Base-by-base conservation (phyloP, 176 grass and related monocot species). In the Triticum urartu region DNA sequence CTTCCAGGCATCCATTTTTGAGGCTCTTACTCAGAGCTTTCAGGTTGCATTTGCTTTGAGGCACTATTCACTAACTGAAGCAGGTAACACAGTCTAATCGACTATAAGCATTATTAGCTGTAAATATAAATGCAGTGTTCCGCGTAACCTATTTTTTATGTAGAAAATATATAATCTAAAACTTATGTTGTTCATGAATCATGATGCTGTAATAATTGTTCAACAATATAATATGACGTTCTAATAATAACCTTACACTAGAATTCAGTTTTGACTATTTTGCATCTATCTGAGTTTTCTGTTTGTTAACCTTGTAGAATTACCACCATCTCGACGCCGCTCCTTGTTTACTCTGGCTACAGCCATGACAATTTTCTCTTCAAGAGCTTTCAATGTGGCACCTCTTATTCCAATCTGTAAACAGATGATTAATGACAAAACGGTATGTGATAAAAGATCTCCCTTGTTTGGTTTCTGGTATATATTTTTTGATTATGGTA, bases 281-380 rank as follows among this genome's bases (percentile, higher is more conserved):
- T 81, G 15, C 34, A 64, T 65, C 43, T 68, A 11, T 21, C 38
- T 20, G 35, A 75, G 18, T 56, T 66, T 70, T 59, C 14, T 75
- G 8, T 66, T 83, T 87, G 26, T 76, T 79, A 68, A 68, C 50
- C 60, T 81, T 94, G 81, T 69, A 99, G 97, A 95, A 2, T 85
- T 99, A 83, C 63, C 91, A 86, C 94, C 97, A 11, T 94, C 87
- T 84, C 90, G 78, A 9, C 89, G 97, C 22, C 84, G 97, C 21
- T 99, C 97, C 25, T 83, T 99, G 77, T 94, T 93, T 85, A 99
- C 92, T 75, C 85, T 97, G 8, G 78, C 94, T 34, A 96, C 92
- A 72, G 87, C 97, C 73, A 99, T 99, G 97, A 94, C 96, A 85
- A 90, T 99, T 83, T 97, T 99, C 90, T 90, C 94, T 54, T 94